Evolutionary conservation across 345 rosid species (phyloP), one percentile per base, ranked within the genome.

Genomic region (Boechera stricta): DNA sequence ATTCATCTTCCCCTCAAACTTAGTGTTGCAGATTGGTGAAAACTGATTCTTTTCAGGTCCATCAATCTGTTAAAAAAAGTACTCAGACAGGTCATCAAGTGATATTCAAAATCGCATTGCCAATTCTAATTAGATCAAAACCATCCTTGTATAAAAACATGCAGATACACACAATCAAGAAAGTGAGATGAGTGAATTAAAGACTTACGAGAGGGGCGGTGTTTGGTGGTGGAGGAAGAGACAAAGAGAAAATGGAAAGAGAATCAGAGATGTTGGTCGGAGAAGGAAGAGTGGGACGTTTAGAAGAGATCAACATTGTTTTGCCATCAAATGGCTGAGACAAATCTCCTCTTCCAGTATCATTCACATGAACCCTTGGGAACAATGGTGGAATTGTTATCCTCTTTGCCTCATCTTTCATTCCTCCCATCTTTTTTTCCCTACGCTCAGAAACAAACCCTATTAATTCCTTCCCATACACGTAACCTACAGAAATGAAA

Each of bases 1-100:
- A 62, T 75, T 72, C 69, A 73, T 66, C 81, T 85, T 88, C 68
- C 83, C 91, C n/a, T 84, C 52, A 72, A 75, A 77, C 71, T 63
- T 49, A 55, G 85, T 67, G 75, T 84, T 80, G 48, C 75, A 44
- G 51, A 71, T 57, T 63, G 80, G 79, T 69, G 69, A 61, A 67
- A 77, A 70, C 58, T 61, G 59, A 26, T 75, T 82, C 76, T 77
- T 86, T 72, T 87, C 86, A 35, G 51, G 75, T 71, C 82, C 82
- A 77, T 77, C 84, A 45, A 76, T 83, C 92, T 89, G 62, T 65
- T 70, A 4, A 4, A 31, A n/a, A n/a, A 33, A 5, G 33, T 18
- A 28, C 2, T 74, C 47, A 29, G 18, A 53, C 55, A 33, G 13
- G 13, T 56, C 35, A 55, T 5, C 16, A 54, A 63, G 51, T 41